Evolutionary conservation across 257 asterid genomes (phyloP).

Genomic region (Petunia axillaris): DNA sequence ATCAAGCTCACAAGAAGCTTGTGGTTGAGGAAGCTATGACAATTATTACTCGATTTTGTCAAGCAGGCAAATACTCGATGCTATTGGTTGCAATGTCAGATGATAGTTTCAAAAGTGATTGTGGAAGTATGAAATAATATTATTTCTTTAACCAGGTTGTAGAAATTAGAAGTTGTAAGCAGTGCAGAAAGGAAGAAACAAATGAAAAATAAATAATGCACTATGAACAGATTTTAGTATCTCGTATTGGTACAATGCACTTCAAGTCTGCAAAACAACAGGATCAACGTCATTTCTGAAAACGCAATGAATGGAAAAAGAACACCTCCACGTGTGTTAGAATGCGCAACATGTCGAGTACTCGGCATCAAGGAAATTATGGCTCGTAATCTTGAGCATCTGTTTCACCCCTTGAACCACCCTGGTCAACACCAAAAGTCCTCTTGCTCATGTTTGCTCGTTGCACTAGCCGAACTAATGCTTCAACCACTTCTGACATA

Average conservation of each 20-base stretch:
- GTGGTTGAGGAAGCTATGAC: slow-evolving; percentile 1
- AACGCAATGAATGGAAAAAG: not conserved
- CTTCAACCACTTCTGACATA: slow-evolving; percentile 95
- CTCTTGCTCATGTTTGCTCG: slow-evolving; percentile 99
- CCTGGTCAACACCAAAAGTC: slow-evolving; percentile 77
- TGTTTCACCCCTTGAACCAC: slow-evolving; percentile 43
- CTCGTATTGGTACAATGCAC: slow-evolving; percentile 18
- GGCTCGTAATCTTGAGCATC: slow-evolving; percentile 53
- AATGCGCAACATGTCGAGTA: not conserved
- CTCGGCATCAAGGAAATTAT: not conserved
- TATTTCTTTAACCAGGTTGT: not conserved
- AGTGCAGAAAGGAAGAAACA: not conserved
- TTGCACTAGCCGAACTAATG: slow-evolving; percentile 88
- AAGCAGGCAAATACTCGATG: not conserved
- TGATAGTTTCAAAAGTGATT: not conserved
- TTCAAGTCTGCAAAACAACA: slow-evolving; percentile 22
- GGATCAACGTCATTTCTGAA: not conserved
- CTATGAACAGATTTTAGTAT: slow-evolving; percentile 27
- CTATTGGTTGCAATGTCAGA: not conserved
- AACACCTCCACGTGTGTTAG: slow-evolving; percentile 17
- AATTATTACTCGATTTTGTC: not conserved
- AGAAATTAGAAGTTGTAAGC: not conserved
- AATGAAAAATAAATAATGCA: slow-evolving; percentile 15
- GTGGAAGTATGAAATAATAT: slow-evolving; percentile 4
- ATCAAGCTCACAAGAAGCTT: not conserved